Evolutionary conservation across 169 alveolate species (phyloP), one percentile per base, ranked within the genome.

Genomic region (Cryptosporidium meleagridis): DNA sequence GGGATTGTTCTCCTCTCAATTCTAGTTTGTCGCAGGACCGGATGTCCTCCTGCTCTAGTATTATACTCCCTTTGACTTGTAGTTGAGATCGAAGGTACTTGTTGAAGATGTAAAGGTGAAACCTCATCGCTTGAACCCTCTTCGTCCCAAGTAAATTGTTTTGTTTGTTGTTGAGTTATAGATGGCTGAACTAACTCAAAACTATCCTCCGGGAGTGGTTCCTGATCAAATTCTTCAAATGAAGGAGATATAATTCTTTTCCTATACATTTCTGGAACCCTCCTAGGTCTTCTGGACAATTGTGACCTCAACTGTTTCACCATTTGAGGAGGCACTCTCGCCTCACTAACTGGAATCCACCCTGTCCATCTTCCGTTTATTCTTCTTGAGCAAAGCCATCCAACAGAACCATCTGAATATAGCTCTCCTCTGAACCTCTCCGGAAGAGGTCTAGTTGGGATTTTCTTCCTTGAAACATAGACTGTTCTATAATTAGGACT

Each of bases 371-470:
- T 35, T 14, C 86, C 72, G n/a, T 35, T 33, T 4, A 14, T 10
- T 58, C 70, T n/a, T n/a, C 53, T 31, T 26, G 58, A 53, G 5
- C 23, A 31, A 10, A 52, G 53, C 86, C 86, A 75, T 1, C 39
- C 41, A n/a, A 75, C 21, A 0, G 71, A 52, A 21, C 86, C 86
- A 58, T 75, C 62, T 12, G 86, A 55, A 61, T 53, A 59, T 10
- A 75, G 41, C 26, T 75, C 73, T 5, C 86, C 86, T 35, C 86
- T 53, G 68, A 55, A 75, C 31, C 71, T 75, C 26, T 45, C 68
- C 5, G 86, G 71, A 31, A 39, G 31, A 3, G 71, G 73, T 52
- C 62, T 75, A 9, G 1, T 0, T 35, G 86, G 86, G 31, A 75
- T 4, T n/a, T 75, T 75, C 73, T 21, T 53, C 31, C 35, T 75